Evolutionary conservation across 768 basidiomycete genomes (phyloP), one percentile per base, ranked within the genome.

Genomic region (Pleurotus platypus): DNA sequence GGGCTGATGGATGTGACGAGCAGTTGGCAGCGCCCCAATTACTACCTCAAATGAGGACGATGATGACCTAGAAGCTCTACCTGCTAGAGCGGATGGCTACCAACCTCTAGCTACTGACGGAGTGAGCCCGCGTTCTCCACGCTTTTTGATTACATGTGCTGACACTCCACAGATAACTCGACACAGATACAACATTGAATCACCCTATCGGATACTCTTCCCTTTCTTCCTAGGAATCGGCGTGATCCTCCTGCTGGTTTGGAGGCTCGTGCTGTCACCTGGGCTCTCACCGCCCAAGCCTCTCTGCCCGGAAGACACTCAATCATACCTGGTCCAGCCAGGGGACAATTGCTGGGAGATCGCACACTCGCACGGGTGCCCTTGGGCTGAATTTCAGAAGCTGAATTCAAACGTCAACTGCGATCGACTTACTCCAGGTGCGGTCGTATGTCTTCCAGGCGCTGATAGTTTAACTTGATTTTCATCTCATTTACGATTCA

Each of bases 191-290:
- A 75, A 73, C 54, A 63, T 74, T n/a, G 66, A 69, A 8, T 73
- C 51, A 12, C 51, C 82, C 5, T 87, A 87, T 63, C 79, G 81
- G 20, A 78, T 83, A 0, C 75, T 89, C 5, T 84, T 86, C 63
- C 87, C 87, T 5, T 89, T 88, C 73, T 85, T 88, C 74, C 82
- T 89, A 57, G 78, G 87, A 49, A 78, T 88, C 43, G 82, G 79
- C 9, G 85, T 83, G 55, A 58, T 82, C 16, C 76, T 89, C 40
- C 75, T 89, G 11, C 78, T 87, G 55, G 69, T 86, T 58, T 87
- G 84, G 81, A 81, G 85, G 9, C 75, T 87, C 46, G 72, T 83
- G 13, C 61, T 81, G 37, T 74, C 73, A 5, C 78, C 78, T 1
- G 67, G 69, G 4, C 72, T 83, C 46, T 65, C 77, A 7, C 57